Evolutionary conservation across 768 basidiomycete genomes (phyloP), one percentile per base, ranked within the genome.

Genomic region (Mycena vulgaris): DNA sequence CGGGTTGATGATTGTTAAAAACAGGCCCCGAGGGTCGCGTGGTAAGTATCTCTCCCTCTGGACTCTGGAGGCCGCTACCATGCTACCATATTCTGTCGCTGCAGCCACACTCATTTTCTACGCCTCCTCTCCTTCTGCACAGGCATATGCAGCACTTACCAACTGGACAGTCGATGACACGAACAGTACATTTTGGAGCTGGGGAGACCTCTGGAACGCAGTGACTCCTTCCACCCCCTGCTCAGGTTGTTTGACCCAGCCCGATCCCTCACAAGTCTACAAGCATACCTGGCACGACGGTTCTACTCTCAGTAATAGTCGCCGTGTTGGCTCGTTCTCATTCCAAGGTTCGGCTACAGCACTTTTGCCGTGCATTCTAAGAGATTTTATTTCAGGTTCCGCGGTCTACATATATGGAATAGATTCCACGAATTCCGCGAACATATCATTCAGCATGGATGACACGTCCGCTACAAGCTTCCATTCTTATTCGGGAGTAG

Each of bases 281-380:
- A 25, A 28, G 25, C 14, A 3, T 7, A 49, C 48, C 48, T 49
- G 48, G 27, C 48, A 49, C 48, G 48, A 25, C 14, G 27, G 23
- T 2, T 13, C 5, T n/a, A n/a, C n/a, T n/a, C n/a, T n/a, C n/a
- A n/a, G 14, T 23, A 27, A 23, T 25, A 7, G 25, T 27, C 25
- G 2, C 6, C 25, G 27, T 27, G 27, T 14, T 49, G 59, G 45
- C 13, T 60, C 42, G 0, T 47, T 60, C 11, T 33, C 42, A 16
- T 60, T 60, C n/a, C 59, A 60, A 48, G 59, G 59, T 60, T 13
- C 42, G 42, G n/a, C n/a, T 5, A 10, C 42, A 45, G 39, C 5
- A 45, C 19, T 14, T 28, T 5, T 21, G n/a, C n/a, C n/a, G n/a
- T n/a, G n/a, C n/a, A n/a, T n/a, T n/a, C 19, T 27, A n/a, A 17